Percentiles rank a stretch among this genome's conserved stretches.
phyloP scores from a whole-genome alignment of 2,329 filamentous ascomycete species.

The Aureobasidium sp. region DNA sequence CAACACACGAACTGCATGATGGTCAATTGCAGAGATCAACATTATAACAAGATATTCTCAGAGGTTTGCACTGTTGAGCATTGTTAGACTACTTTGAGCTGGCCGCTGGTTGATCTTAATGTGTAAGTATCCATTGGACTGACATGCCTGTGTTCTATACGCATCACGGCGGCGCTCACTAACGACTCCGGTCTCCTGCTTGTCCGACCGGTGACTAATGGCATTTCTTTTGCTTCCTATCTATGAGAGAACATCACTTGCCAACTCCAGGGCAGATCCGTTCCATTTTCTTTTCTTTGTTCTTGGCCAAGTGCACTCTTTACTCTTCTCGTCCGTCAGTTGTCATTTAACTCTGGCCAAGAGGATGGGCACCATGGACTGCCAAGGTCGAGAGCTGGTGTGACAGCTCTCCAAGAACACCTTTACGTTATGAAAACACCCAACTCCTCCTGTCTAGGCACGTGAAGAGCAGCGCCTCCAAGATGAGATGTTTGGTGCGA shows the following conservation, averaged over 20 bases:
- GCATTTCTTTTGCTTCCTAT: constrained; percentile 10
- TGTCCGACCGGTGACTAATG: not conserved
- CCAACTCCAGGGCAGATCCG: not conserved
- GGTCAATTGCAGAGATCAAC: too few relatives aligned
- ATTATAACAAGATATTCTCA: not conserved
- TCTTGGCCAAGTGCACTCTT: constrained; percentile 2
- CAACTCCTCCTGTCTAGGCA: not conserved
- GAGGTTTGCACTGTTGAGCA: not conserved
- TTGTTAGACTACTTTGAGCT: not conserved
- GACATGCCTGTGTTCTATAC: not conserved
- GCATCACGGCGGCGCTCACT: not conserved
- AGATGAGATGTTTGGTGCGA: not conserved
- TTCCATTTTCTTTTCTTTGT: not conserved
- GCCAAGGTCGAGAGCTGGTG: not conserved
- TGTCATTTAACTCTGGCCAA: constrained; percentile 11
- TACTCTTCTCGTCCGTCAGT: constrained; percentile 5
- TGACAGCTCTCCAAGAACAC: not conserved
- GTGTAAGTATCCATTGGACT: not conserved
- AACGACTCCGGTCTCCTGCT: not conserved
- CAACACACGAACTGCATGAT: not conserved
- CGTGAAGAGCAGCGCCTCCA: not conserved
- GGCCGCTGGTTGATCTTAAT: not conserved
- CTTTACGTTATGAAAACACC: constrained; percentile 12
- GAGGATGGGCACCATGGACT: not conserved
- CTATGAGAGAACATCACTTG: not conserved